Conservation (phyloP, 2,329 filamentous ascomycete genomes). For the Huntiella savannae region DNA sequence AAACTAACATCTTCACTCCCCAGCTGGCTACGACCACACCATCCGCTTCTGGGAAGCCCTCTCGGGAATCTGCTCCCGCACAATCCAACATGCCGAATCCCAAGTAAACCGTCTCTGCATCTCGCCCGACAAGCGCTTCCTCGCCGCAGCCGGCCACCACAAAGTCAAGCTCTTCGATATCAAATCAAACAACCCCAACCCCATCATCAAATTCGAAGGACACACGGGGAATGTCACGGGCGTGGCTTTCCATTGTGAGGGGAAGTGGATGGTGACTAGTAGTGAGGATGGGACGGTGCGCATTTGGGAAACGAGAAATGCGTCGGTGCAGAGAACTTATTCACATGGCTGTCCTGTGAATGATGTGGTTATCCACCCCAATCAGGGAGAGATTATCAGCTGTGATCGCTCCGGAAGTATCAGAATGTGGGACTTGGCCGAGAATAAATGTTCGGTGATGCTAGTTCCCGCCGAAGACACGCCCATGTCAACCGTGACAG, state of each 20-base stretch:
- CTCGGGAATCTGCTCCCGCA: slow-evolving; percentile 92
- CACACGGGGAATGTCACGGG: slow-evolving; percentile 93
- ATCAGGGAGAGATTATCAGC: slow-evolving; percentile 94
- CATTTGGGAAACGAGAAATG: slow-evolving; percentile 85
- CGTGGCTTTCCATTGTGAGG: slow-evolving; percentile 93
- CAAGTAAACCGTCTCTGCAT: slow-evolving; percentile 98
- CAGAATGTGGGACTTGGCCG: slow-evolving; percentile 85
- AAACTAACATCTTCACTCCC: not conserved
- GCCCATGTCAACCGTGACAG: slow-evolving; percentile 81
- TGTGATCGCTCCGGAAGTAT: slow-evolving; percentile 88
- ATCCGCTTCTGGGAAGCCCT: slow-evolving; percentile 92
- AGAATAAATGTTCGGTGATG: slow-evolving; percentile 94
- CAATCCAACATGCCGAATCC: slow-evolving; percentile 93
- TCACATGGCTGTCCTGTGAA: slow-evolving; percentile 77
- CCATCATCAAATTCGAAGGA: slow-evolving; percentile 83
- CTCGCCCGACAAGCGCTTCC: slow-evolving; percentile 90
- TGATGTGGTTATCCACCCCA: slow-evolving; percentile 98
- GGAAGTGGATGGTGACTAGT: slow-evolving; percentile 98
- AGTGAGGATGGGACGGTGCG: slow-evolving; percentile 93
- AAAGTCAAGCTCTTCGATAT: slow-evolving; percentile 97
- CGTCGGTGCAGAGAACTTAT: slow-evolving; percentile 80
- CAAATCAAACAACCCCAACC: slow-evolving; percentile 91
- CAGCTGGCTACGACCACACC: slow-evolving; percentile 35
- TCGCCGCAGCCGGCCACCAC: slow-evolving; percentile 62
- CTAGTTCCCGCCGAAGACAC: slow-evolving; percentile 93